phyloP scores from a whole-genome alignment of 768 basidiomycete species.

The Termitomyces sp. region DNA sequence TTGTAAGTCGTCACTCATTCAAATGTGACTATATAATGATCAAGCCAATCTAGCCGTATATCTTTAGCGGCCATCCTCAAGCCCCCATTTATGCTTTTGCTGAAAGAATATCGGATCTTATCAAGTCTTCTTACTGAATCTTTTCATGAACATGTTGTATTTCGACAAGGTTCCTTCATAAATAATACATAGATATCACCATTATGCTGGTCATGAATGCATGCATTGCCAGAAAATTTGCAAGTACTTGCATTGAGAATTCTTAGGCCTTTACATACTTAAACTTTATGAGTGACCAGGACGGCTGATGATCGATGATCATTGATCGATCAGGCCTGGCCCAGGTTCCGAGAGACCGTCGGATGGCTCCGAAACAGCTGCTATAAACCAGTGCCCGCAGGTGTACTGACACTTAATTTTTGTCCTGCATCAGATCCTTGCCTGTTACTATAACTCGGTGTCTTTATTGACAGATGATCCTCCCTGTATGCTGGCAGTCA shows the following conservation, averaged over 20 bases:
- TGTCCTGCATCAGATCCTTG: constrained; percentile 2
- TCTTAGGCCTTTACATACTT: too few relatives aligned
- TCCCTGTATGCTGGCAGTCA: not conserved
- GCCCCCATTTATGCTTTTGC: constrained; percentile 16
- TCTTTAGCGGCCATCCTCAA: constrained; percentile 11
- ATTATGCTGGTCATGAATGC: too few relatives aligned
- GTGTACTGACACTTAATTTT: not conserved
- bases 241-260: too few relatives aligned
- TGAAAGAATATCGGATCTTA: constrained; percentile 18
- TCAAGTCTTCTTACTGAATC: constrained; percentile 11
- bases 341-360: too few relatives aligned
- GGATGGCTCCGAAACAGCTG: too few relatives aligned
- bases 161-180: not conserved
- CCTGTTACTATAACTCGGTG: not conserved
- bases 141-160: not conserved
- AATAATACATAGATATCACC: not conserved
- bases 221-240: too few relatives aligned
- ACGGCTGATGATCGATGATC: too few relatives aligned
- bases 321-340: too few relatives aligned
- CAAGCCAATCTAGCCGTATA: constrained; percentile 3
- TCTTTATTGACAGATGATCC: not conserved
- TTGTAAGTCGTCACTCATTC: constrained; percentile 18
- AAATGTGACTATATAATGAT: not conserved
- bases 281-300: too few relatives aligned
- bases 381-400: not conserved